Conservation (phyloP, 2,329 filamentous ascomycete species). For the Reticulascus tulasneorum region DNA sequence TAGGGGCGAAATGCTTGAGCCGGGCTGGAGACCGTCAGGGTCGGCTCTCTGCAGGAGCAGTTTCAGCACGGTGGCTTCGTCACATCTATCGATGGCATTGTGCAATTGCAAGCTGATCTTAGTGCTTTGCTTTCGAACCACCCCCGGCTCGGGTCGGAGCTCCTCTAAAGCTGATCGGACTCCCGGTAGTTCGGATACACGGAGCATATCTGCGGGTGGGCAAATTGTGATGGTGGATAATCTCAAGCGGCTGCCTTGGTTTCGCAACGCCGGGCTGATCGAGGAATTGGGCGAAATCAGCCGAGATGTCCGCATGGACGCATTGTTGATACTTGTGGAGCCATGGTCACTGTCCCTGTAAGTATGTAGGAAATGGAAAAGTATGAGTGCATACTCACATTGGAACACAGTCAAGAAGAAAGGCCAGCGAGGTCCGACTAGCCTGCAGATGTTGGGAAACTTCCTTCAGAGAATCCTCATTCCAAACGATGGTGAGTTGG, state of each 20-base stretch:
- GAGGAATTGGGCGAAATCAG: constrained; percentile 7
- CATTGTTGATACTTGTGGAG: constrained; percentile 10
- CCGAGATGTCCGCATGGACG: constrained; percentile 13
- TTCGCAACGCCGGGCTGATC: constrained; percentile 12
- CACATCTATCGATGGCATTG: constrained; percentile 18
- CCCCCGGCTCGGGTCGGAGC: constrained; percentile 9
- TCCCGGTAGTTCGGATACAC: constrained; percentile 5
- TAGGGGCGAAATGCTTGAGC: constrained; percentile 14
- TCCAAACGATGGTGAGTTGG: constrained; percentile 16
- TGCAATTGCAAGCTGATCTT: constrained; percentile 16
- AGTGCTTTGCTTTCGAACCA: constrained; percentile 9
- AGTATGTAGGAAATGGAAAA: background rate
- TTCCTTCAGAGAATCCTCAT: constrained; percentile 12
- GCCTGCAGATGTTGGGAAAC: constrained; percentile 5
- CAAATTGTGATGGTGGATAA: constrained; percentile 5
- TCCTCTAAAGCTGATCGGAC: constrained; percentile 7
- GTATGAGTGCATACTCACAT: background rate
- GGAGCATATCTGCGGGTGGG: constrained; percentile 2
- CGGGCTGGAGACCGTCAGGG: constrained; percentile 14
- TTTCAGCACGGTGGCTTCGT: constrained; percentile 15
- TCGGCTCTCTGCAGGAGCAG: constrained; percentile 17
- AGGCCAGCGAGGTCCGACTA: constrained; percentile 10
- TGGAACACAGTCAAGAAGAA: constrained; percentile 13
- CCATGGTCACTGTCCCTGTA: constrained; percentile 7
- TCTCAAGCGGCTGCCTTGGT: constrained; percentile 12